Percentiles rank a stretch among this genome's conserved stretches.
phyloP scores from a whole-genome alignment of 129 eudicot genomes.

The Saussurea involucrata region DNA sequence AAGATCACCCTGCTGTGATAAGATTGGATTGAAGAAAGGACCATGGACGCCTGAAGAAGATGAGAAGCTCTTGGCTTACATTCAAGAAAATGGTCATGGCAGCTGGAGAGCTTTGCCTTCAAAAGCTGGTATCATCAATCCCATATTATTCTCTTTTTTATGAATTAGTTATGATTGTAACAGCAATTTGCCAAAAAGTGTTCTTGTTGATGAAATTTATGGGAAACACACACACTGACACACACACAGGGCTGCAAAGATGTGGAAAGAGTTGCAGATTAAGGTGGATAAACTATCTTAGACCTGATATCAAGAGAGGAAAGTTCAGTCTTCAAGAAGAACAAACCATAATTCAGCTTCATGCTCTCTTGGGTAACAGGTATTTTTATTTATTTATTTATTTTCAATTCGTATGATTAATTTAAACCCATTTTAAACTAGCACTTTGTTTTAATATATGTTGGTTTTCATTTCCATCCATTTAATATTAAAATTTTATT shows the following conservation, averaged over 20 bases:
- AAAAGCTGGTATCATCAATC: conserved; percentile 58
- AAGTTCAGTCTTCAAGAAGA: conserved; percentile 88
- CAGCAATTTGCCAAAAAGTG: not conserved
- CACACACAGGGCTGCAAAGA: conserved; percentile 67
- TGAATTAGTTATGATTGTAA: not conserved
- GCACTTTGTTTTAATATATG: not conserved
- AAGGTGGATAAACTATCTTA: conserved; percentile 88
- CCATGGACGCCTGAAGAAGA: conserved; percentile 99
- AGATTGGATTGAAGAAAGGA: conserved; percentile 83
- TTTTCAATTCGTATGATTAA: not conserved
- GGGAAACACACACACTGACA: not conserved
- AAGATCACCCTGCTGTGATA: conserved; percentile 82
- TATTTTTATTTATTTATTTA: conserved; percentile 7
- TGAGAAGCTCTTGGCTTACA: conserved; percentile 75
- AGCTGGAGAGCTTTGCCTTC: conserved; percentile 90
- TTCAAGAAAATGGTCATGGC: conserved; percentile 86
- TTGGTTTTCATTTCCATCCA: not conserved
- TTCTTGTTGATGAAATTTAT: not conserved
- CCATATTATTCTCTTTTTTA: not conserved
- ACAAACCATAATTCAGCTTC: conserved; percentile 95
- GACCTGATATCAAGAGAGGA: conserved; percentile 95
- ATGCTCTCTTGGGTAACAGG: conserved; percentile 98
- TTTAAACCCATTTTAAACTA: not conserved
- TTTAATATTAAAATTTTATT: too few relatives aligned
- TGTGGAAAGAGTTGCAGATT: conserved; percentile 95